Evolutionary conservation across 352 stramenopile genomes (phyloP).

Genomic region (Pseudoperonospora humuli): DNA sequence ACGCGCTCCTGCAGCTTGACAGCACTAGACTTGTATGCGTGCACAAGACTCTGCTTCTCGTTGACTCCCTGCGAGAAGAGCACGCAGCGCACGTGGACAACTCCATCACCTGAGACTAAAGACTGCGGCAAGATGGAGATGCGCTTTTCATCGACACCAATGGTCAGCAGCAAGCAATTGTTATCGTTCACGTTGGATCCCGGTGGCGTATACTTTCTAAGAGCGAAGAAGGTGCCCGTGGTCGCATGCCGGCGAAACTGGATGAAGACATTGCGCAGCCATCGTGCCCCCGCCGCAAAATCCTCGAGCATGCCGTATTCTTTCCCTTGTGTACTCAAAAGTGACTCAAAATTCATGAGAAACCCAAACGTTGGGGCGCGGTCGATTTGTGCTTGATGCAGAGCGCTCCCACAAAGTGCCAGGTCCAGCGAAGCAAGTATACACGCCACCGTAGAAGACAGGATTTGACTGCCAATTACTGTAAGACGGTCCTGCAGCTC

Average conservation of each 20-base stretch:
- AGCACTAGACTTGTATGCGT: slow-evolving; percentile 65
- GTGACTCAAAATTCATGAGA: slow-evolving; percentile 77
- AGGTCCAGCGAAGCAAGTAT: slow-evolving; percentile 62
- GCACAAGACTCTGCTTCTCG: slow-evolving; percentile 78
- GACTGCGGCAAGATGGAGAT: slow-evolving; percentile 41
- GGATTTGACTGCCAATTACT: slow-evolving; percentile 65
- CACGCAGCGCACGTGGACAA: slow-evolving; percentile 53
- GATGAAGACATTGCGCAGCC: slow-evolving; percentile 72
- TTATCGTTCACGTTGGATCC: slow-evolving; percentile 23
- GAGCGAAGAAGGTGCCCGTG: slow-evolving; percentile 37
- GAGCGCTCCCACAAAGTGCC: slow-evolving; percentile 40
- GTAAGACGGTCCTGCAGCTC: slow-evolving; percentile 64
- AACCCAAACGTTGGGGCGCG: slow-evolving; percentile 52
- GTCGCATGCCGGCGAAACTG: slow-evolving; percentile 52
- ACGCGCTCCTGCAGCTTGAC: slow-evolving; percentile 74
- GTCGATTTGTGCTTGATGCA: slow-evolving; percentile 50
- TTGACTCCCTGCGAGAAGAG: slow-evolving; percentile 80
- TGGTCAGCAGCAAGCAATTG: slow-evolving; percentile 53
- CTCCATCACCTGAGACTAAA: slow-evolving; percentile 34
- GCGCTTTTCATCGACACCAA: slow-evolving; percentile 47
- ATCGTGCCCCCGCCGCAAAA: slow-evolving; percentile 74
- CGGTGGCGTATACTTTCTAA: slow-evolving; percentile 51
- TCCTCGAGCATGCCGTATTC: slow-evolving; percentile 94
- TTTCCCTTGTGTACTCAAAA: slow-evolving; percentile 89
- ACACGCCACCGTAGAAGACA: slow-evolving; percentile 63